A percentile compares a stretch with the other conserved stretches of the same genome.
Evolutionary conservation across 257 asterid species (phyloP).

Genomic region (Orobanche coerulescens): DNA sequence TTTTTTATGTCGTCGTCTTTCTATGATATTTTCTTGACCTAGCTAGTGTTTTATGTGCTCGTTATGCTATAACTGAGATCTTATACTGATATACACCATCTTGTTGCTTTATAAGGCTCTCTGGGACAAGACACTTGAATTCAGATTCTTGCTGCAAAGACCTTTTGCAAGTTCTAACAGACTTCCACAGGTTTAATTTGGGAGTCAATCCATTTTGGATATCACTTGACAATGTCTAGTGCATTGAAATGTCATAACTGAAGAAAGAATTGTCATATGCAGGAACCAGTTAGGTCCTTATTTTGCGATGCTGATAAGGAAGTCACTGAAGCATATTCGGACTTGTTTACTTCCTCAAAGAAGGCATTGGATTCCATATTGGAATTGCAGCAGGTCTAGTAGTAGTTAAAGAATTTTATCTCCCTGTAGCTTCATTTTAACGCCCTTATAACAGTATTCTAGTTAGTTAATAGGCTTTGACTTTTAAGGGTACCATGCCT

Average conservation of each 20-base stretch:
- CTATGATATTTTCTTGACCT: not conserved
- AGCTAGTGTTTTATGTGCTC: not conserved
- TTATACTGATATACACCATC: conserved; percentile 20
- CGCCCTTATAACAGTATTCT: conserved; percentile 1
- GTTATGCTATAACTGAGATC: conserved; percentile 9
- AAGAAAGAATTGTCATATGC: conserved; percentile 17
- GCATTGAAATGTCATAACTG: conserved; percentile 13
- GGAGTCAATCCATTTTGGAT: not conserved
- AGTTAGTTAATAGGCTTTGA: not conserved
- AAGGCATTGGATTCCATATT: conserved; percentile 65
- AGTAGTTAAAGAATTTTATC: conserved; percentile 1
- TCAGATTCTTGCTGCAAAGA: conserved; percentile 87
- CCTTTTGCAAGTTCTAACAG: conserved; percentile 73
- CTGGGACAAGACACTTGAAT: conserved; percentile 93
- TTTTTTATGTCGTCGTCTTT: not conserved
- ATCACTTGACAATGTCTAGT: not conserved
- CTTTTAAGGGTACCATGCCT: conserved; percentile 4
- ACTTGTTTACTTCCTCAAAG: conserved; percentile 60
- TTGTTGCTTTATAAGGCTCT: conserved; percentile 46
- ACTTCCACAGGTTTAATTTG: conserved; percentile 74
- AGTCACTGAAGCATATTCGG: conserved; percentile 67
- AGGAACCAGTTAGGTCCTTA: conserved; percentile 73
- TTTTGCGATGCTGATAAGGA: conserved; percentile 42
- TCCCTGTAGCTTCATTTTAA: conserved; percentile 16
- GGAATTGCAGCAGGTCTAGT: conserved; percentile 74